Evolutionary conservation across 441 rosid species (phyloP).

Genomic region (Pelargonium citronellum): DNA sequence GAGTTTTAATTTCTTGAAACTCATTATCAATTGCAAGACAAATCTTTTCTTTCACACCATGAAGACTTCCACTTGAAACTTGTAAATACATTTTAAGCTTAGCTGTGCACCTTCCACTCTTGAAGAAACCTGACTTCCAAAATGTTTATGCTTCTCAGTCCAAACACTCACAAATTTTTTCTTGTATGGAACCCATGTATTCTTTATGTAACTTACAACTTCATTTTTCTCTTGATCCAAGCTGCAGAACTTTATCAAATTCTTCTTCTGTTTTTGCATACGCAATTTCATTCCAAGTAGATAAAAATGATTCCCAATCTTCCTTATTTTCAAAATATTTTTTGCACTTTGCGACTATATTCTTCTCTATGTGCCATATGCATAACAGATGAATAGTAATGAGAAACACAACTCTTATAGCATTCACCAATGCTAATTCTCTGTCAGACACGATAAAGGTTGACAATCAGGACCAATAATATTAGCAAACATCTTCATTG

Average conservation of each 20-base stretch:
- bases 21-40: constrained; percentile 7
- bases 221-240: not conserved
- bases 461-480: not conserved
- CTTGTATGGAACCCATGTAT: not conserved
- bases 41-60: not conserved
- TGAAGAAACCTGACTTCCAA: constrained; percentile 6
- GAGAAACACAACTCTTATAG: constrained; percentile 8
- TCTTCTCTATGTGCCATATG: constrained; percentile 19
- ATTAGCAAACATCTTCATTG: constrained; percentile 8
- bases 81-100: constrained; percentile 4
- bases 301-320: constrained; percentile 4
- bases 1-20: constrained; percentile 4
- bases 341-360: constrained; percentile 11
- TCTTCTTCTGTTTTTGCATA: not conserved
- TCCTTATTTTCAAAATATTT: not conserved
- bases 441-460: constrained; percentile 18
- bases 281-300: not conserved
- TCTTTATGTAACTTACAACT: not conserved
- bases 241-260: not conserved
- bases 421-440: constrained; percentile 20
- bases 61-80: not conserved
- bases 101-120: constrained; percentile 13
- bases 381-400: not conserved
- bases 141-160: not conserved
- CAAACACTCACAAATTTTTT: not conserved